phyloP scores from a whole-genome alignment of 164 flowering plant species.

The Nelumbo lutea region DNA sequence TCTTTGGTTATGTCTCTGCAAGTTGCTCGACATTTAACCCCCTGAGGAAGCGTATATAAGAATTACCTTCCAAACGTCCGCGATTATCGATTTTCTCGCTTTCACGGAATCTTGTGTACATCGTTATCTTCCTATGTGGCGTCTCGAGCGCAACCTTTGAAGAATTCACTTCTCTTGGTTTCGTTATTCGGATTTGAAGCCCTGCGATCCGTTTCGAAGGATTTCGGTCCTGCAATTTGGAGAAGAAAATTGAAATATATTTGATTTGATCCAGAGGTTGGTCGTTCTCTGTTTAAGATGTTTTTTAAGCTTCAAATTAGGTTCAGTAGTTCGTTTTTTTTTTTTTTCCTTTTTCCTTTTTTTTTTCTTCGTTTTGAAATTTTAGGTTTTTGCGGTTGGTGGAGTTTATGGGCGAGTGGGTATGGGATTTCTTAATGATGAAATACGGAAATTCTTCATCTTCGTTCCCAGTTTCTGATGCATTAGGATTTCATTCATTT shows the following conservation, averaged over 20 bases:
- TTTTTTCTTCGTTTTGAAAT: too few relatives aligned
- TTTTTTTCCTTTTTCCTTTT: background rate
- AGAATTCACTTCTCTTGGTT: background rate
- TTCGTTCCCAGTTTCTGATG: too few relatives aligned
- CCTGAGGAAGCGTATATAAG: too few relatives aligned
- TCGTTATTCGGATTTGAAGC: background rate
- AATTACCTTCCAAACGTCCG: too few relatives aligned
- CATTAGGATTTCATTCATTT: too few relatives aligned
- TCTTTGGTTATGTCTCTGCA: too few relatives aligned
- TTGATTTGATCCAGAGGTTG: background rate
- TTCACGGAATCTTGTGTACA: background rate
- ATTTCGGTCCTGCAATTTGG: background rate
- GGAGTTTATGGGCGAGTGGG: too few relatives aligned
- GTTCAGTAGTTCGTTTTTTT: background rate
- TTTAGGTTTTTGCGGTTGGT: too few relatives aligned
- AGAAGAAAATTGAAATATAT: background rate
- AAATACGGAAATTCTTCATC: too few relatives aligned
- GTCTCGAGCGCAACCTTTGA: background rate
- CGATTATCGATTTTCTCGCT: background rate
- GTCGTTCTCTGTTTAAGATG: background rate
- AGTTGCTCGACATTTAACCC: too few relatives aligned
- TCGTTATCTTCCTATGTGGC: background rate
- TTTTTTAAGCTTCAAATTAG: background rate
- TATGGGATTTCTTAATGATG: too few relatives aligned
- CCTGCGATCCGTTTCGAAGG: background rate